phyloP scores from a whole-genome alignment of 176 grass and related monocot species.

The Rhipidocladum racemiflorum region DNA sequence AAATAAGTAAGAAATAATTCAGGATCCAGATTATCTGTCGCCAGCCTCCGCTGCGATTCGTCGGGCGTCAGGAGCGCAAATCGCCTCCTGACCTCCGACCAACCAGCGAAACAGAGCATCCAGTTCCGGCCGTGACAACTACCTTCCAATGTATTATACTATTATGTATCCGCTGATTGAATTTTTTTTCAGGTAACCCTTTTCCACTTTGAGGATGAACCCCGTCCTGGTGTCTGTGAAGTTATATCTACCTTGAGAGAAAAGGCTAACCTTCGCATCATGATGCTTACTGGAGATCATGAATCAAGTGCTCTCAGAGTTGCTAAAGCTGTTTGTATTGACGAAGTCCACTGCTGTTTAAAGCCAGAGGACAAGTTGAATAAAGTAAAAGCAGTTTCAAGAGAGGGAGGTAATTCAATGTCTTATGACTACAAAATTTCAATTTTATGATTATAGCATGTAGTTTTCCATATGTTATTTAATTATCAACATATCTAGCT shows the following conservation, averaged over 20 bases:
- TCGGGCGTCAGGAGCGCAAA: no score
- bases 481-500: neutral
- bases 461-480: neutral
- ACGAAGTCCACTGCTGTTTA: slow-evolving; percentile 74
- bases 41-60: no score
- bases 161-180: slow-evolving; percentile 4
- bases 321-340: slow-evolving; percentile 87
- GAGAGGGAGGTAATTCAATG: slow-evolving; percentile 61
- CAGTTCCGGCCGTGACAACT: no score
- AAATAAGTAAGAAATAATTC: no score
- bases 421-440: neutral
- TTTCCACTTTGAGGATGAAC: slow-evolving; percentile 98
- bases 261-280: slow-evolving; percentile 78
- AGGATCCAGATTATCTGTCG: no score
- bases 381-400: slow-evolving; percentile 84
- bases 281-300: slow-evolving; percentile 98
- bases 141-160: neutral
- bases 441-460: slow-evolving; percentile 4
- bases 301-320: slow-evolving; percentile 87
- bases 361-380: slow-evolving; percentile 97
- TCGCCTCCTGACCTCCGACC: no score
- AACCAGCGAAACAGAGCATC: no score
- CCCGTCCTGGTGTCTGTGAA: slow-evolving; percentile 65
- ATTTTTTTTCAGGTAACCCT: slow-evolving; percentile 63
- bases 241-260: slow-evolving; percentile 86